Evolutionary conservation across 2,329 filamentous ascomycete genomes (phyloP), one percentile per base, ranked within the genome.

Genomic region (Blastomyces silverae): DNA sequence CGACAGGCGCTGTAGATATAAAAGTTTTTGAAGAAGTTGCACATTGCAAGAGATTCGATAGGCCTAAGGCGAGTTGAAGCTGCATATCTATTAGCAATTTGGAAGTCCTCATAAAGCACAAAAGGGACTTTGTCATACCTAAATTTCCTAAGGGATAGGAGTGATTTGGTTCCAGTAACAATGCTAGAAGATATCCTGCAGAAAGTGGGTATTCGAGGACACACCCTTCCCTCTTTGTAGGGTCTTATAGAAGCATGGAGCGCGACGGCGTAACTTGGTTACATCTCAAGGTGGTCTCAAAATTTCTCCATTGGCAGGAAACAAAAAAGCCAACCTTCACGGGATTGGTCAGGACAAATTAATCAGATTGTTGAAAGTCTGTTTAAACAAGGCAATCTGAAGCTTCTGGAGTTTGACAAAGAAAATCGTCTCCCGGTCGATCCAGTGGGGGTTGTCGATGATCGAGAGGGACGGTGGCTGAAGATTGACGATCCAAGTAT

Each of bases 1-100:
- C 82, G 76, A 72, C 89, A 91, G 55, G 84, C 82, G 65, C 86
- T 87, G 78, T 90, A 91, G 75, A 91, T 87, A 77, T 90, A 90
- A 75, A 88, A 91, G 76, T 90, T 90, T 71, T 88, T 89, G 71
- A 86, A 88, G 72, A 87, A 89, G 72, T 82, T 78, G 78, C 81
- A 83, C 81, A 83, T 83, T 53, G 28, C 44, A 42, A 22, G 3
- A 28, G n/a, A 10, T 62, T 50, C 13, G 20, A 28, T 55, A 44
- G n/a, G 20, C 4, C 5, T 37, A n/a, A 28, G 7, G 31, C 50
- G 25, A 31, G 25, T 13, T 13, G 28, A 4, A 31, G 20, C 50
- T 53, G 11, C 25, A 53, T 17, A 31, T 17, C 39, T 28, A 42
- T 62, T 25, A 62, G 46, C 50, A 44, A 62, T 50, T 22, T 61